A percentile compares a stretch with the other conserved stretches of the same genome.
Evolutionary conservation across 1,284 basidiomycete species (phyloP).

Genomic region (Boletus smithii): DNA sequence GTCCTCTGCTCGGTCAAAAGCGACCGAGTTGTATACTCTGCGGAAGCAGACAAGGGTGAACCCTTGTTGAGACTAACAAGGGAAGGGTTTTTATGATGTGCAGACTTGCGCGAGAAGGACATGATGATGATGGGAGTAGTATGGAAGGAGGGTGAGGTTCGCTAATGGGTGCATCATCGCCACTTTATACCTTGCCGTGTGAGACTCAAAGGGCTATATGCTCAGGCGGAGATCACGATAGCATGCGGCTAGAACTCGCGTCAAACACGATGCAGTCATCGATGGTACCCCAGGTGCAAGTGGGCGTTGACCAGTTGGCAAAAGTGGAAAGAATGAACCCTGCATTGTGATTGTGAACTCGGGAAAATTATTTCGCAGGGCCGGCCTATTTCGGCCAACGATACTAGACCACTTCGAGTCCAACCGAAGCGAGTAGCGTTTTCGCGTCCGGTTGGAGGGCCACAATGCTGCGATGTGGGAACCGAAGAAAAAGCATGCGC

Average conservation of each 20-base stretch:
- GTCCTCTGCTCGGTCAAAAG: conserved; percentile 12
- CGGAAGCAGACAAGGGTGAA: conserved; percentile 14
- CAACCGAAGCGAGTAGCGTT: not conserved
- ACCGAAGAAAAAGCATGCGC: not conserved
- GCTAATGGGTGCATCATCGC: not conserved
- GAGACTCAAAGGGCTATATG: not conserved
- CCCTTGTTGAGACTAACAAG: not conserved
- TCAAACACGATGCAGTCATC: conserved; percentile 23
- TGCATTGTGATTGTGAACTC: conserved; percentile 1
- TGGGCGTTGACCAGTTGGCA: conserved; percentile 5
- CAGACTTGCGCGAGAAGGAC: conserved; percentile 17
- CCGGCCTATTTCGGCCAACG: not conserved
- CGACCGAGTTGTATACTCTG: conserved; percentile 6
- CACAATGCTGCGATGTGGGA: not conserved
- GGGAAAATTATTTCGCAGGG: conserved; percentile 2
- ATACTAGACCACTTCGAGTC: not conserved
- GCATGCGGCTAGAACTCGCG: not conserved
- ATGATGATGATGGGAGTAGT: conserved; percentile 13
- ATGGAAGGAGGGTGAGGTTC: not conserved
- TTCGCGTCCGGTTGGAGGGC: conserved; percentile 1
- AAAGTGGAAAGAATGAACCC: conserved; percentile 13
- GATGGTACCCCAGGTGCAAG: not conserved
- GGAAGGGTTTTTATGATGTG: conserved; percentile 7
- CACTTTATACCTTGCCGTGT: conserved; percentile 20
- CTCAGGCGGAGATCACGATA: conserved; percentile 3